phyloP scores from a whole-genome alignment of 352 stramenopile genomes.

The Pythium biforme region DNA sequence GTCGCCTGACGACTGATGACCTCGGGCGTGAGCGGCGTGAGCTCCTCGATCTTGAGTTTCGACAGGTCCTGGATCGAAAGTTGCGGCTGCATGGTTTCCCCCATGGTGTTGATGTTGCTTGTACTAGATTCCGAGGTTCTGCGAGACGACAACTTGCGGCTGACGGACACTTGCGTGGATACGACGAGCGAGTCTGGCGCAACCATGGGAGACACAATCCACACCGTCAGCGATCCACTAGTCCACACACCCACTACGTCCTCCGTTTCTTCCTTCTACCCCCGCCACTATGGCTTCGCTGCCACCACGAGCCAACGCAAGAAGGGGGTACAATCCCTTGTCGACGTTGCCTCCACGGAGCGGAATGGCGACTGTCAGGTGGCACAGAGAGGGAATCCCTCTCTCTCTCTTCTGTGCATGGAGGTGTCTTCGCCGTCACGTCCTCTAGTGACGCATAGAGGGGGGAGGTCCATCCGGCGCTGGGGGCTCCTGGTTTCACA shows the following conservation, averaged over 20 bases:
- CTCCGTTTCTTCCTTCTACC: not conserved
- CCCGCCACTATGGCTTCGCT: too few relatives aligned
- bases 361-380: too few relatives aligned
- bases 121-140: conserved; percentile 8
- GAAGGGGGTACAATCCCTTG: too few relatives aligned
- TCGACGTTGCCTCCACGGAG: too few relatives aligned
- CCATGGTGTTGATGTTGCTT: conserved; percentile 40
- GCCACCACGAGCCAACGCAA: too few relatives aligned
- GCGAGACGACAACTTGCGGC: conserved; percentile 20
- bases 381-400: too few relatives aligned
- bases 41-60: conserved; percentile 93
- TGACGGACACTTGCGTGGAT: conserved; percentile 22
- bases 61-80: conserved; percentile 93
- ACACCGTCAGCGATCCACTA: not conserved
- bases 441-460: not conserved
- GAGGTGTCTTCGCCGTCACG: too few relatives aligned
- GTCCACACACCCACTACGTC: not conserved
- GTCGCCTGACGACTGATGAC: conserved; percentile 97
- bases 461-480: too few relatives aligned
- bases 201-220: conserved; percentile 7
- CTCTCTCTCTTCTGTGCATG: too few relatives aligned
- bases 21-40: conserved; percentile 97
- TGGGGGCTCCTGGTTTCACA: not conserved
- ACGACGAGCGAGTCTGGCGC: conserved; percentile 20
- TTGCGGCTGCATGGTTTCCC: conserved; percentile 69